A percentile compares a stretch with the other conserved stretches of the same genome.
phyloP scores from a whole-genome alignment of 2,329 filamentous ascomycete species.

The Aspergillus pseudoterreus region DNA sequence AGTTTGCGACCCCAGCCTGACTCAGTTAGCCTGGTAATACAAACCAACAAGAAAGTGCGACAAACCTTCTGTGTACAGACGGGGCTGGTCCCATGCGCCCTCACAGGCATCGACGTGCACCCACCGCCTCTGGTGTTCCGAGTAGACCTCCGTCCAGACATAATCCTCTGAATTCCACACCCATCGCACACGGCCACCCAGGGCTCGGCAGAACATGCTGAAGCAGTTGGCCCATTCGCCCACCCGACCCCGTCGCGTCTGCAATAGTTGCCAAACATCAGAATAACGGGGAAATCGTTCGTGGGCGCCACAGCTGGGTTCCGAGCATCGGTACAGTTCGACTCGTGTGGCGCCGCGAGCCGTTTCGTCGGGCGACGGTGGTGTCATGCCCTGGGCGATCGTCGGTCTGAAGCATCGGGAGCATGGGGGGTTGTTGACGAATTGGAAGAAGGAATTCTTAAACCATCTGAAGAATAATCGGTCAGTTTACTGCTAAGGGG shows the following conservation, averaged over 20 bases:
- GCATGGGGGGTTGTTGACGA: conserved; percentile 93
- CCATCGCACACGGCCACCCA: conserved; percentile 89
- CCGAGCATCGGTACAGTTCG: conserved; percentile 85
- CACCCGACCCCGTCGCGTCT: conserved; percentile 78
- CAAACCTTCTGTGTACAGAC: conserved; percentile 76
- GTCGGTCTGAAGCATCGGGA: conserved; percentile 78
- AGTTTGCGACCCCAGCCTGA: conserved; percentile 89
- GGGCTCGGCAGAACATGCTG: conserved; percentile 92
- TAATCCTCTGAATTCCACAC: conserved; percentile 98
- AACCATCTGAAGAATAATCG: conserved; percentile 67
- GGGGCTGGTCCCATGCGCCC: conserved; percentile 90
- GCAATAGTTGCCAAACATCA: conserved; percentile 87
- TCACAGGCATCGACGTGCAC: conserved; percentile 96
- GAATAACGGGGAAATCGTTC: conserved; percentile 93
- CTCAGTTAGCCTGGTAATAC: conserved; percentile 6
- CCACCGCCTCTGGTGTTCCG: conserved; percentile 88
- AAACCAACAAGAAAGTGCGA: not conserved
- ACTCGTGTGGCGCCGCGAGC: conserved; percentile 83
- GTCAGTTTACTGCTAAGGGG: conserved; percentile 11
- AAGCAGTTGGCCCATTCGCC: conserved; percentile 99
- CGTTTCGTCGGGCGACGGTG: conserved; percentile 81
- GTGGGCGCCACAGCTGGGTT: conserved; percentile 67
- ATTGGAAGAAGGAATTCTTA: conserved; percentile 89
- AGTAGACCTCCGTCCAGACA: conserved; percentile 97
- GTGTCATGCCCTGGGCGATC: conserved; percentile 75